Evolutionary conservation across 345 rosid species (phyloP), one percentile per base, ranked within the genome.

Genomic region (Nasturtium officinale): DNA sequence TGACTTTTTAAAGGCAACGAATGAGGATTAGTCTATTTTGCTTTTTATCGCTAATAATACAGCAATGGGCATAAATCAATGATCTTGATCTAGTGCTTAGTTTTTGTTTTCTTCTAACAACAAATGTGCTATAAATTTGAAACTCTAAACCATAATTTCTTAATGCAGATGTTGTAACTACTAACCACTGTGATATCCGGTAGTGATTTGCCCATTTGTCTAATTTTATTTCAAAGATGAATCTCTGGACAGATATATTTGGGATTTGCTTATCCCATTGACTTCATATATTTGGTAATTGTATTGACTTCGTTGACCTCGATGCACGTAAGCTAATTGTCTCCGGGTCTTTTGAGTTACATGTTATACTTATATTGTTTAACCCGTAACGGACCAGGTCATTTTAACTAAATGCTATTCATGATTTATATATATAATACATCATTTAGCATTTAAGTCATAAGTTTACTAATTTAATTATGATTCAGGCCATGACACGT

Each of bases 251-350:
- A 40, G 16, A 63, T 5, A 43, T 61, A 18, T 51, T 48, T 20
- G 42, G 76, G 17, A n/a, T n/a, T n/a, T n/a, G n/a, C n/a, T n/a
- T 55, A 42, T 16, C 46, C 17, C n/a, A 74, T 80, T 82, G 86
- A 82, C 85, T 81, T 69, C 10, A 58, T 32, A 6, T 9, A 17
- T 37, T 35, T 40, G 55, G 21, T 48, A 16, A 55, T 46, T 8
- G 1, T 13, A 56, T 74, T 58, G 72, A 66, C 61, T 58, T 48
- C 26, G 72, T 67, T 74, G 78, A 74, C 78, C 73, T 66, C 78
- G 67, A 67, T 66, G 61, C 25, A 67, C 66, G 77, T 50, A 74
- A 67, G 54, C 47, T 50, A 57, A 55, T 65, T 15, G 53, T 48
- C 77, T 57, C 72, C 77, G 65, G 71, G 58, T 73, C 72, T 65